Evolutionary conservation across 345 rosid species (phyloP), one percentile per base, ranked within the genome.

Genomic region (Arabis alpina): DNA sequence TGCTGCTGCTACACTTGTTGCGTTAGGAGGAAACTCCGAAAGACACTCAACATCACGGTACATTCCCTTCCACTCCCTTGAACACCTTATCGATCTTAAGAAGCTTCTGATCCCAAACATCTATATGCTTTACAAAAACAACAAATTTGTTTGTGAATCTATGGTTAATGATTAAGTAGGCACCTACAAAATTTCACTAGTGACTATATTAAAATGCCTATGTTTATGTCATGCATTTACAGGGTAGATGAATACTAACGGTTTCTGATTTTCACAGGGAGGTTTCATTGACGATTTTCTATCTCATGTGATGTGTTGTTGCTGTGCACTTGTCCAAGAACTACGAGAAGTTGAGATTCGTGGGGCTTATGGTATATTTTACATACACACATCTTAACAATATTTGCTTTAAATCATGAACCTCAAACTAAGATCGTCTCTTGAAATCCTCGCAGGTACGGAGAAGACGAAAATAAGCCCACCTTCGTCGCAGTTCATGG

Each of bases 1-100:
- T 94, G 99, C 77, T 94, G 99, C 79, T 94, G 99, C 82, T 94
- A 94, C 61, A 94, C 99, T 47, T 94, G 99, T 75, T 94, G 99
- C 3, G 70, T 91, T 11, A 83, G 99, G 81, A 82, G 93, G 88
- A 91, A 89, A 82, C 97, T 94, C 55, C 92, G 99, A 67, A 85
- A 80, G 80, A 84, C 66, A 25, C 76, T 91, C 59, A 91, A 89
- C 73, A 94, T 94, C 61, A 76, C 82, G 89, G 99, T 94, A 91
- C 54, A 54, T 74, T 52, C 63, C 69, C 54, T 64, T 23, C 44
- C 12, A 32, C 54, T 53, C 50, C 50, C 74, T 23, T 32, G 39
- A 41, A 59, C 12, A 24, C n/a, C n/a, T 54, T 8, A 28, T 9
- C 2, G 5, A 27, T 60, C 11, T 61, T 23, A 13, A n/a, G n/a